Conservation (phyloP, 208 protist genomes). For the Phytomonas sp. region DNA sequence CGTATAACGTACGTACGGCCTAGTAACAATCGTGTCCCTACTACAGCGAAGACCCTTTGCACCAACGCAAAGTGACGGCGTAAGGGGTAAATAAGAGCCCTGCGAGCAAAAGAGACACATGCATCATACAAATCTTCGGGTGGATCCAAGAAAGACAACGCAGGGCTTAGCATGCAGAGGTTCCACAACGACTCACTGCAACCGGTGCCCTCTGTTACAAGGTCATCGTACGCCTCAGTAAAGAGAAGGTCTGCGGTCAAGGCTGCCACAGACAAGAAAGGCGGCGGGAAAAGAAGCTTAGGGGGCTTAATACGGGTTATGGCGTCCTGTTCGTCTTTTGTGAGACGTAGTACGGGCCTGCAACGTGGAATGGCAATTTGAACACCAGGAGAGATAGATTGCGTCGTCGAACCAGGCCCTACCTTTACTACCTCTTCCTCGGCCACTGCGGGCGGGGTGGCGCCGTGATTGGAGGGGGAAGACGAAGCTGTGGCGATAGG, state of each 20-base stretch:
- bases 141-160: constrained; percentile 77
- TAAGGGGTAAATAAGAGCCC: constrained; percentile 77
- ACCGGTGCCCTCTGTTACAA: constrained; percentile 75
- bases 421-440: neutral
- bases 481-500: neutral
- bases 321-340: constrained; percentile 41
- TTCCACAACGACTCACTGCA: constrained; percentile 90
- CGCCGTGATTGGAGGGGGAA: neutral
- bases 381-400: neutral
- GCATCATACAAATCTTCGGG: constrained; percentile 70
- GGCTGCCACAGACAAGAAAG: constrained; percentile 28
- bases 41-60: constrained; percentile 54
- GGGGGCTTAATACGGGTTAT: constrained; percentile 37
- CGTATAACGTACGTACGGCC: constrained; percentile 64
- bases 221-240: constrained; percentile 82
- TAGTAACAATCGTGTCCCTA: constrained; percentile 59
- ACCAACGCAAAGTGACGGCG: constrained; percentile 78
- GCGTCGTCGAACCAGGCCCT: neutral
- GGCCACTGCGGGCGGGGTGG: neutral
- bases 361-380: constrained; percentile 45
- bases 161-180: constrained; percentile 66
- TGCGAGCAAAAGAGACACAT: constrained; percentile 66
- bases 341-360: constrained; percentile 32
- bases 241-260: constrained; percentile 79
- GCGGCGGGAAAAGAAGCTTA: constrained; percentile 51